Base-by-base conservation (phyloP, 2,329 filamentous ascomycete genomes). In the Claviceps maximensis region DNA sequence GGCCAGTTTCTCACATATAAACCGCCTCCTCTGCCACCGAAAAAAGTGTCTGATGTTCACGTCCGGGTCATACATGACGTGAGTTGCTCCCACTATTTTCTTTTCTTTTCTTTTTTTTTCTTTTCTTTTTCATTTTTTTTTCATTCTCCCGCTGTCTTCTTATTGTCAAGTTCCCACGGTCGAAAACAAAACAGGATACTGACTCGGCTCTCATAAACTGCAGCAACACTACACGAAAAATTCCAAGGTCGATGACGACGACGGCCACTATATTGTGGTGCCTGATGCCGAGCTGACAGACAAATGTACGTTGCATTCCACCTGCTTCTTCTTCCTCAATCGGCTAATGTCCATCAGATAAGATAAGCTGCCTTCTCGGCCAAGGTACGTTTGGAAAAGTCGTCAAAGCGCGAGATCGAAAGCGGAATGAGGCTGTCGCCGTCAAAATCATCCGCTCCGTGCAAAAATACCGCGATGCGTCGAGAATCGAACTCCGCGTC, bases 301-400 rank as follows among this genome's bases (percentile, higher is more conserved):
- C 46, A 79, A 89, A 79, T 98, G 90, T 95, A 77, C 68, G 88
- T 79, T 8, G 8, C 31, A 7, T 33, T 42, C n/a, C 8, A 42
- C 45, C 21, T 4, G n/a, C 10, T 19, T 42, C 31, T 23, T 42
- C n/a, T 12, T 19, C 19, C 6, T 8, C 21, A 50, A 50, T 55
- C 46, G 46, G 17, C 17, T 47, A 56, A 13, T 38, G 15, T 1
- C 21, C 8, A 12, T 27, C 59, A 95, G 90, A 97, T 69, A 83
- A 87, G 71, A 91, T 98, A 61, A 76, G 86, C 56, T 89, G 89
- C 61, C 77, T 97, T 29, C 83, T 98, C 13, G 93, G 93, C 23
- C 93, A 98, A 71, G 93, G 93, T 58, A 98, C 93, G 0, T 98
- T 98, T 66, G 93, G 93, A 64, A 98, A 98, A 69, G 93, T 98